Evolutionary conservation across 352 stramenopile species (phyloP).

Genomic region (Phytophthora idaei): DNA sequence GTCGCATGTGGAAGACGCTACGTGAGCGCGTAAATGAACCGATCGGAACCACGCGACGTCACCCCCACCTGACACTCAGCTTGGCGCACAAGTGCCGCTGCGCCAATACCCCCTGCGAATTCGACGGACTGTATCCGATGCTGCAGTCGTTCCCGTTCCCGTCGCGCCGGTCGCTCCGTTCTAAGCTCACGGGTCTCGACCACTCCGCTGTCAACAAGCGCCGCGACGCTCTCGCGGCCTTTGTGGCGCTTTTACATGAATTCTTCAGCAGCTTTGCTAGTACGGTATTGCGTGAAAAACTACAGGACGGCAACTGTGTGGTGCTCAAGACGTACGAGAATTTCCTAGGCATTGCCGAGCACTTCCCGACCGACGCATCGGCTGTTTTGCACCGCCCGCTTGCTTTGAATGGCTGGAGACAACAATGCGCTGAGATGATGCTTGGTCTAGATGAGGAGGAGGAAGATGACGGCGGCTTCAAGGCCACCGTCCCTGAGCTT

Average conservation of each 20-base stretch:
- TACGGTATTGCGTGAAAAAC: slow-evolving; percentile 42
- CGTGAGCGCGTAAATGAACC: slow-evolving; percentile 19
- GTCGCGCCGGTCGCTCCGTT: slow-evolving; percentile 34
- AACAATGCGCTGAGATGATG: slow-evolving; percentile 59
- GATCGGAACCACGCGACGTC: neutral
- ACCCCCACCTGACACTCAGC: slow-evolving; percentile 15
- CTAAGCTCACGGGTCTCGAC: slow-evolving; percentile 35
- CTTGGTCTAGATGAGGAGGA: slow-evolving; percentile 43
- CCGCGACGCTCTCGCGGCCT: slow-evolving; percentile 44
- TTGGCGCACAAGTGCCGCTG: slow-evolving; percentile 39
- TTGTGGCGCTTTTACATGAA: slow-evolving; percentile 47
- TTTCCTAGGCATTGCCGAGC: slow-evolving; percentile 54
- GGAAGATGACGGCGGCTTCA: slow-evolving; percentile 10
- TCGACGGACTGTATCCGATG: slow-evolving; percentile 45
- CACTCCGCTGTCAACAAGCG: slow-evolving; percentile 43
- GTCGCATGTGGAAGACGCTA: slow-evolving; percentile 58
- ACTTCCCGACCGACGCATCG: slow-evolving; percentile 44
- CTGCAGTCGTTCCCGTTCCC: slow-evolving; percentile 50
- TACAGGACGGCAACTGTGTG: slow-evolving; percentile 42
- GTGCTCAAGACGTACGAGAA: slow-evolving; percentile 54
- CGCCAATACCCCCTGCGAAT: slow-evolving; percentile 43
- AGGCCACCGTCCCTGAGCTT: slow-evolving; percentile 15
- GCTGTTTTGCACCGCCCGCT: slow-evolving; percentile 50
- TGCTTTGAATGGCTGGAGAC: slow-evolving; percentile 54
- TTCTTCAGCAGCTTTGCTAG: slow-evolving; percentile 49